Evolutionary conservation across 805 yeast species (phyloP), one percentile per base, ranked within the genome.

Genomic region (Metschnikowia proteae): DNA sequence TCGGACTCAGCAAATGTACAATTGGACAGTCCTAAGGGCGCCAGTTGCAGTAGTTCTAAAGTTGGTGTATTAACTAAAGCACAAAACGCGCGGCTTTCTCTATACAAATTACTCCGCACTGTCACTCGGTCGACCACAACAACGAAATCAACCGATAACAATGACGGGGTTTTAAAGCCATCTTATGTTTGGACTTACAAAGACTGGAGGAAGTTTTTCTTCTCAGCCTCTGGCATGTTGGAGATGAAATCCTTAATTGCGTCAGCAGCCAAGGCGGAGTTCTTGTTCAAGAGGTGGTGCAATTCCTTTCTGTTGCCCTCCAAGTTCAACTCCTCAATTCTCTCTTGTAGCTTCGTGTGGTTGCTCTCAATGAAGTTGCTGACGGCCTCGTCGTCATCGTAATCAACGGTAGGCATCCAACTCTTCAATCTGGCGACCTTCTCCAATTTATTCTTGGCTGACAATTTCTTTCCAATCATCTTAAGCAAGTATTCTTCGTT

Each of bases 401-500:
- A 75, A 59, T 86, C 84, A 51, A 86, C 78, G 38, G 83, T 75
- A 46, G 95, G 88, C 71, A 82, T 84, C 91, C 95, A 87, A 46
- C 95, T 82, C 78, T 85, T 86, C 62, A 91, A 74, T 74, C 96
- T 82, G 31, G 97, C 88, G 51, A 84, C 81, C 71, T 84, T 83
- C 70, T 91, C 97, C 51, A 90, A 75, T 68, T 91, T 82, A 23
- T 85, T 77, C 47, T 71, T 67, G 45, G 82, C 74, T 32, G 65
- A 63, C 48, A 86, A 67, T 50, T 81, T 84, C 49, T 80, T 83
- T 46, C 82, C 80, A 57, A 91, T 79, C 64, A 86, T 80, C 68
- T 80, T 83, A 67, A 89, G 74, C 65, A 92, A 75, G 70, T 89
- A 88, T 68, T 88, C 96, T 72, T 94, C 99, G 65, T 87, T 84